These are phyloP conservation scores for Oxytropis ochrocephala DNA, from an alignment of 306 rosid species.

Conservation along the genomic window DNA sequence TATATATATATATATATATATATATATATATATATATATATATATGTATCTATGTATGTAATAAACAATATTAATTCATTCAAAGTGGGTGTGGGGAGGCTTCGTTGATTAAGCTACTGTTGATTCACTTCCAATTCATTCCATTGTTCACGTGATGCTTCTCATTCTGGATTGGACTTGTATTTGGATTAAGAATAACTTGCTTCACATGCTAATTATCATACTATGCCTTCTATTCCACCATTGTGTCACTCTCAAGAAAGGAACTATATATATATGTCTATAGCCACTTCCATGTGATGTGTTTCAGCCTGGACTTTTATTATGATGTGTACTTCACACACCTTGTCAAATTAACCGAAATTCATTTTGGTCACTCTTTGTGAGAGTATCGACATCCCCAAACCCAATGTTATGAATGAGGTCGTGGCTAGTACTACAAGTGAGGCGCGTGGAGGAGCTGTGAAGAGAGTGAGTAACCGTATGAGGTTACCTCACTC, in stretches of 20 bases:
- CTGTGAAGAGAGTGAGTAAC: no score
- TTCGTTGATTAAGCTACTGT: not conserved
- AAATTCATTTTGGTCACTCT: no score
- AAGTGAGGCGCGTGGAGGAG: no score
- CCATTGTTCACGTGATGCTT: constrained; percentile 18
- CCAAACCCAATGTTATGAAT: no score
- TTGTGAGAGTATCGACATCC: no score
- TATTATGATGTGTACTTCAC: not conserved
- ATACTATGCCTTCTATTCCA: not conserved
- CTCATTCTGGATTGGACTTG: not conserved
- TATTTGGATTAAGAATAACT: constrained; percentile 42
- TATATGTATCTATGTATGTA: not conserved
- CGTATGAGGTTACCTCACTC: no score
- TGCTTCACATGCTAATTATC: constrained; percentile 18
- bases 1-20: no score
- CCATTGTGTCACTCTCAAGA: constrained; percentile 18
- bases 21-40: no score
- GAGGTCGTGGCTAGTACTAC: no score
- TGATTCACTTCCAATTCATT: not conserved
- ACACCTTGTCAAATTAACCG: no score
- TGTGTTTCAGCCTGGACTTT: not conserved
- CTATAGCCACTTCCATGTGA: no score
- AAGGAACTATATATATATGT: constrained; percentile 32
- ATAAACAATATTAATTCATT: not conserved
- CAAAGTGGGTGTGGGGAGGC: not conserved